A percentile compares a stretch with the other conserved stretches of the same genome.
These are phyloP conservation scores for Thuja plicata DNA, from an alignment of 83 land plant species.

Conservation along the genomic window DNA sequence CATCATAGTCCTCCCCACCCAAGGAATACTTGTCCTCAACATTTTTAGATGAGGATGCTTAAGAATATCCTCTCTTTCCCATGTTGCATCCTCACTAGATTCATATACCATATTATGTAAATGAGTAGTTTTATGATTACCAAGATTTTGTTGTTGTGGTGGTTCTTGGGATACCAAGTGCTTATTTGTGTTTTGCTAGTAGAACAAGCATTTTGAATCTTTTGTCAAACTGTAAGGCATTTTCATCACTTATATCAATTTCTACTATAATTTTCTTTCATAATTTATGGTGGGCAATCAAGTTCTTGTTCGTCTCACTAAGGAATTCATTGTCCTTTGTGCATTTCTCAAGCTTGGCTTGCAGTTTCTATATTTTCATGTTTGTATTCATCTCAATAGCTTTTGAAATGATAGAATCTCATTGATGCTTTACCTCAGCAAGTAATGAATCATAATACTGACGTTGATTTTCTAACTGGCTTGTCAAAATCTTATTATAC, in stretches of 20 bases:
- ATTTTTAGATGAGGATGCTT: no score
- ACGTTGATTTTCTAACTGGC: conserved; percentile 86
- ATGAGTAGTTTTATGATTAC: no score
- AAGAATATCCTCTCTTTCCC: no score
- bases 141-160: no score
- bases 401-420: conserved; percentile 55
- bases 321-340: conserved; percentile 59
- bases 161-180: no score
- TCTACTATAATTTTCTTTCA: conserved; percentile 56
- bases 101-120: no score
- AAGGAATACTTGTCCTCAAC: no score
- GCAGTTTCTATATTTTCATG: conserved; percentile 62
- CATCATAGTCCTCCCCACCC: no score
- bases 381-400: conserved; percentile 70
- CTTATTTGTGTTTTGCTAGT: no score
- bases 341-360: conserved; percentile 61
- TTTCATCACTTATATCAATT: conserved; percentile 47
- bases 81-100: no score
- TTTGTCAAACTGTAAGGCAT: no score
- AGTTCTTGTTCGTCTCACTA: conserved; percentile 76
- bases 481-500: conserved; percentile 72
- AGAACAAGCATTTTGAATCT: no score
- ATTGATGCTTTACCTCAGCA: conserved; percentile 61
- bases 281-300: conserved; percentile 75
- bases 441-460: conserved; percentile 84